phyloP scores from a whole-genome alignment of 495 filamentous ascomycete species.

The Aspergillus steynii region DNA sequence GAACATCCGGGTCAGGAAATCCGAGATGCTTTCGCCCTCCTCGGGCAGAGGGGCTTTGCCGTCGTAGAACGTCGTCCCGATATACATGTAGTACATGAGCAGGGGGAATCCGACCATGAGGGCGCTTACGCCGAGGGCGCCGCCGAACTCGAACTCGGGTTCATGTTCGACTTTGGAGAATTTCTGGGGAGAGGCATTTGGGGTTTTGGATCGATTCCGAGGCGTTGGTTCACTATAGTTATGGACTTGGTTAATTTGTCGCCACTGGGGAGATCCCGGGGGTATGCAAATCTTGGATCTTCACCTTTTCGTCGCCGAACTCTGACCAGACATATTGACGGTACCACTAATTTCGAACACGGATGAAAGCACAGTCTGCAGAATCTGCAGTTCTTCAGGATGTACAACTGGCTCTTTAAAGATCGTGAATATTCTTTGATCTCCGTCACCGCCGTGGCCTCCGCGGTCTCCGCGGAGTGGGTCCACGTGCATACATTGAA shows the following conservation, averaged over 20 bases:
- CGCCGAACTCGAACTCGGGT: constrained; percentile 80
- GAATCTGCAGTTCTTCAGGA: background rate
- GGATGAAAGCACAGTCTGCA: too few relatives aligned
- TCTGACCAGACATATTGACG: background rate
- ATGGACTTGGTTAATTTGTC: background rate
- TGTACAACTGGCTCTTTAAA: background rate
- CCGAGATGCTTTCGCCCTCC: constrained; percentile 54
- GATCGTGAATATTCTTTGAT: background rate
- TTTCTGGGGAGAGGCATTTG: background rate
- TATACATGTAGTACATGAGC: constrained; percentile 98
- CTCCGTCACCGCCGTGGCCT: background rate
- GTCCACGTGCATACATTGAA: background rate
- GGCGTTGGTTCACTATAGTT: background rate
- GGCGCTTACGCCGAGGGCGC: constrained; percentile 64
- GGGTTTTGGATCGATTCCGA: background rate
- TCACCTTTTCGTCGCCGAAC: background rate
- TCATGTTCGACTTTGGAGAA: constrained; percentile 1
- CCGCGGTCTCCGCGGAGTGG: background rate
- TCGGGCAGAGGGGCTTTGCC: constrained; percentile 70
- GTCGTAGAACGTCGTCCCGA: constrained; percentile 85
- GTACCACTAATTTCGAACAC: too few relatives aligned
- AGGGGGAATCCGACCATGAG: constrained; percentile 88
- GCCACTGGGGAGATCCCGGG: background rate
- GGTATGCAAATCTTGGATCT: background rate
- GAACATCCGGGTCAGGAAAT: constrained; percentile 66